phyloP scores from a whole-genome alignment of 805 yeast genomes.

The Limtongia smithiae region DNA sequence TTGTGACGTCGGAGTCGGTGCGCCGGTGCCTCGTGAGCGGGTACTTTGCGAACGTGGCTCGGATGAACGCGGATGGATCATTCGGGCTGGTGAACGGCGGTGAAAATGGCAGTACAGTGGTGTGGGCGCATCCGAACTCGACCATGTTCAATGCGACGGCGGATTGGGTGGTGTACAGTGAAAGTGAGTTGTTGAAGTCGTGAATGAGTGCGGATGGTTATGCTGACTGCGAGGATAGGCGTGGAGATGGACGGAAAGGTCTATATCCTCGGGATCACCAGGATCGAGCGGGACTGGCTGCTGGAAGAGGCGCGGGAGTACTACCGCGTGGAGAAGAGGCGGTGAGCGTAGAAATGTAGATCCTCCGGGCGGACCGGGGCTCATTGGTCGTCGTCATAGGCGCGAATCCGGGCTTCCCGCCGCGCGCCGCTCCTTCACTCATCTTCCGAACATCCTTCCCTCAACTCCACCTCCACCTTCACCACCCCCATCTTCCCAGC shows the following conservation, averaged over 20 bases:
- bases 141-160: slow-evolving; percentile 20
- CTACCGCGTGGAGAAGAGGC: slow-evolving; percentile 9
- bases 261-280: slow-evolving; percentile 25
- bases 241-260: slow-evolving; percentile 23
- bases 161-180: slow-evolving; percentile 24
- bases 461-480: too few relatives aligned
- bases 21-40: slow-evolving; percentile 26
- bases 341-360: too few relatives aligned
- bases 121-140: slow-evolving; percentile 29
- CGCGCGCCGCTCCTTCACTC: too few relatives aligned
- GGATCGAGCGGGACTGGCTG: slow-evolving; percentile 29
- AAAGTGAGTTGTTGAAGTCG: slow-evolving; percentile 1
- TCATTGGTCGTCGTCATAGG: too few relatives aligned
- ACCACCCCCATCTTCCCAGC: too few relatives aligned
- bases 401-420: too few relatives aligned
- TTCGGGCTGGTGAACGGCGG: slow-evolving; percentile 13
- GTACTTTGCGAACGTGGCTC: slow-evolving; percentile 26
- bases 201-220: neutral
- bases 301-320: slow-evolving; percentile 25
- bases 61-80: slow-evolving; percentile 27
- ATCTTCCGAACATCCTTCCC: too few relatives aligned
- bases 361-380: too few relatives aligned
- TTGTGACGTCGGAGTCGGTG: slow-evolving; percentile 9
- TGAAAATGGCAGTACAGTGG: slow-evolving; percentile 1
- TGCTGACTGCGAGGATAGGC: slow-evolving; percentile 6